Conservation (phyloP, 2,329 filamentous ascomycete species). For the Annulohypoxylon truncatum region DNA sequence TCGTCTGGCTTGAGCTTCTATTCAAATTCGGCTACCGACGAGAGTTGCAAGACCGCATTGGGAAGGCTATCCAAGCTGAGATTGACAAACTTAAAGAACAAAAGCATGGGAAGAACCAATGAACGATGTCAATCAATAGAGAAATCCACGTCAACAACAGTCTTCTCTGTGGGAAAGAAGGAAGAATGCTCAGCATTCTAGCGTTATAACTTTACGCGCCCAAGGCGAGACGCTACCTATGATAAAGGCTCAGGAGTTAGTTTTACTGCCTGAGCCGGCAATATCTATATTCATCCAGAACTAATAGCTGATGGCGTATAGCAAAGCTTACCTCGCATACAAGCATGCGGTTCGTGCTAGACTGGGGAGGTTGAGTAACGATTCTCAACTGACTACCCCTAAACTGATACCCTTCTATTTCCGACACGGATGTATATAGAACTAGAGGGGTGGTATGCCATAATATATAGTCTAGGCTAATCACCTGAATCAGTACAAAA, state of each 20-base stretch:
- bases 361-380: conserved; percentile 1
- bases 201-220: not conserved
- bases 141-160: not conserved
- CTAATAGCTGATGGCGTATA: not conserved
- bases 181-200: not conserved
- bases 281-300: not conserved
- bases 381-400: not conserved
- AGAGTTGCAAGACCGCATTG: conserved; percentile 84
- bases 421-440: conserved; percentile 26
- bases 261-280: not conserved
- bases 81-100: conserved; percentile 77
- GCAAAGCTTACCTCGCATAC: not conserved
- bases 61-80: conserved; percentile 79
- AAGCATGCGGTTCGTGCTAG: not conserved
- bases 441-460: not conserved
- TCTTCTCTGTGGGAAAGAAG: not conserved
- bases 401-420: conserved; percentile 18
- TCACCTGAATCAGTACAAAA: conserved; percentile 6
- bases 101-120: conserved; percentile 66
- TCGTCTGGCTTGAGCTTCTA: conserved; percentile 95
- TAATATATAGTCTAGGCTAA: conserved; percentile 5
- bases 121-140: conserved; percentile 30
- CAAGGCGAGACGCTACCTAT: conserved; percentile 14
- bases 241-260: not conserved
- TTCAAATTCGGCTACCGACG: conserved; percentile 92